Evolutionary conservation across 2,329 filamentous ascomycete genomes (phyloP), one percentile per base, ranked within the genome.

Genomic region (Ophiosphaerella korrae): DNA sequence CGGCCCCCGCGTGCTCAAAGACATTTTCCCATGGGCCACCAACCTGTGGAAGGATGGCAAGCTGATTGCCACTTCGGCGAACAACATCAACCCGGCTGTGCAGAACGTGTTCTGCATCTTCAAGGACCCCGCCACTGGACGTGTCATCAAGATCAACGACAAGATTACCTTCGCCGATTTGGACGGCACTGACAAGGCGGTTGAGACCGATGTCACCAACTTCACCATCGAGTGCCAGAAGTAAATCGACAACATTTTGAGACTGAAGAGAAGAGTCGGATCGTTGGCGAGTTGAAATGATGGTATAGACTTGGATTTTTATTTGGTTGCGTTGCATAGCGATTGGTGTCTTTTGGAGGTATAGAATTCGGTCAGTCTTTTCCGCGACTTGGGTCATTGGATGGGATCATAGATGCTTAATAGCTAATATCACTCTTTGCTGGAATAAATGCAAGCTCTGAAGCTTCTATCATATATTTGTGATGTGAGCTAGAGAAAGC

Each of bases 181-280:
- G 18, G 60, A 64, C 40, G 52, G 53, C 7, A 38, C 47, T 8
- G 23, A 26, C 32, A 36, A 42, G 34, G 60, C 58, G 1, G 16
- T 57, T 3, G 47, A 57, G 50, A 60, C 47, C 4, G 58, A 64
- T 56, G 57, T 62, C 11, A 45, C 42, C 5, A 46, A 51, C n/a
- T 62, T 60, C 31, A 57, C 48, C 18, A 45, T 63, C 11, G 21
- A 44, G 18, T 63, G 60, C 46, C 41, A 53, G 34, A 36, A 33
- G 34, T 51, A 53, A 48, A 45, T 23, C 3, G n/a, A 33, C 16
- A 43, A 7, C 34, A 18, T 36, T 7, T 18, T 5, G 4, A 23
- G 12, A 26, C 13, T 23, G 16, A 23, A 8, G 18, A 23, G 1
- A 21, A 18, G 8, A 13, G 24, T 6, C 2, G 11, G 29, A 12